Evolutionary conservation across 208 protist species (phyloP).

Genomic region (Ichthyophonus hoferi): DNA sequence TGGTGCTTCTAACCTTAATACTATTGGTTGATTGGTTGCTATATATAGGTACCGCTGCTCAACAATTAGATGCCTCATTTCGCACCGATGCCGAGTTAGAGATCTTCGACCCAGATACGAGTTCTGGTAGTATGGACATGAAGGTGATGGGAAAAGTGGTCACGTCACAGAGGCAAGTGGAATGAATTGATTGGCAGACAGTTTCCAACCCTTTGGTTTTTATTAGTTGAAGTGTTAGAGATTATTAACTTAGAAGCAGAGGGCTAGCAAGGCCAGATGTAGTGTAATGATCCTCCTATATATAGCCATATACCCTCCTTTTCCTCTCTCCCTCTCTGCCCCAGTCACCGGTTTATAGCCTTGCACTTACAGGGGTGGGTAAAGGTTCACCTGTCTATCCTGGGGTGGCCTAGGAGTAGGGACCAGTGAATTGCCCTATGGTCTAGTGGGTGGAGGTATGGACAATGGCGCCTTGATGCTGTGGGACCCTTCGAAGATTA

Average conservation of each 20-base stretch:
- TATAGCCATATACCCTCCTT: background rate
- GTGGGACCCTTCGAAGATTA: constrained; percentile 6
- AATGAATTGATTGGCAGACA: too few species aligned
- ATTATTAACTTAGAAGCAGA: too few species aligned
- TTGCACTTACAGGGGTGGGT: background rate
- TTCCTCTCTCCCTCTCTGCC: background rate
- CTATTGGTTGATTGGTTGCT: too few species aligned
- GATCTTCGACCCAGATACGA: constrained; percentile 20
- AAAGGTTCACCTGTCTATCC: constrained; percentile 23
- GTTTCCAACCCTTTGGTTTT: too few species aligned
- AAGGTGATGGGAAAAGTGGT: background rate
- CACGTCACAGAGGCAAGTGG: background rate
- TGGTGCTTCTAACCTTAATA: too few species aligned
- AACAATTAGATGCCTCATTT: constrained; percentile 46
- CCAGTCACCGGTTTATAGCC: background rate
- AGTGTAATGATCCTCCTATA: background rate
- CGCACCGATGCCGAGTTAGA: constrained; percentile 38
- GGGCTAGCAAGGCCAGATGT: too few species aligned
- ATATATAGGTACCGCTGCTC: constrained; percentile 33
- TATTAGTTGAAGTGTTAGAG: too few species aligned
- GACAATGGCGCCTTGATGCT: constrained; percentile 23
- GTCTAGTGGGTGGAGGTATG: constrained; percentile 43
- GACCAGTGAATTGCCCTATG: background rate
- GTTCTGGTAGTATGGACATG: background rate
- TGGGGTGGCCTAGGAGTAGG: constrained; percentile 30